Percentiles rank a stretch among this genome's conserved stretches.
These are phyloP conservation scores for Leccinum rimulosum DNA, from an alignment of 768 basidiomycete genomes.

Conservation along the genomic window DNA sequence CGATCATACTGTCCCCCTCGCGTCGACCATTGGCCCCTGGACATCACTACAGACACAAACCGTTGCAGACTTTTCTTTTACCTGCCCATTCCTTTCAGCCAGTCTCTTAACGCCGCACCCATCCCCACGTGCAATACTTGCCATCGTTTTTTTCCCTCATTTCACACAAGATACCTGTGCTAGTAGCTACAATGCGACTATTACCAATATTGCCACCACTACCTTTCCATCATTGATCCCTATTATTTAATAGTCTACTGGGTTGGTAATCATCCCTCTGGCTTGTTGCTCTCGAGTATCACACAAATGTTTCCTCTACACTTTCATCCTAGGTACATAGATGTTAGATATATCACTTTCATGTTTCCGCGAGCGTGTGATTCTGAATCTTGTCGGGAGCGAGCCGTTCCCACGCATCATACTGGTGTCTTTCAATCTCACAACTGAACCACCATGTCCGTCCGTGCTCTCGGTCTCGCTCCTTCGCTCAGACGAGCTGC, in stretches of 20 bases:
- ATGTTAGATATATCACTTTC: background rate
- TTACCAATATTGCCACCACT: conserved; percentile 6
- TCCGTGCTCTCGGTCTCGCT: conserved; percentile 57
- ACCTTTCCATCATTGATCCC: background rate
- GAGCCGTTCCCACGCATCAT: conserved; percentile 22
- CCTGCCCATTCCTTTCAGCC: background rate
- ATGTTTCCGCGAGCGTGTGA: conserved; percentile 8
- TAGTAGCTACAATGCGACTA: conserved; percentile 2
- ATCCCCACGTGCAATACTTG: conserved; percentile 5
- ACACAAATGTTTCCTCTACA: conserved; percentile 7
- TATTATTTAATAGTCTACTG: background rate
- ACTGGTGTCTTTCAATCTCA: background rate
- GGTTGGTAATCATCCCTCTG: conserved; percentile 1
- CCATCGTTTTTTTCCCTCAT: background rate
- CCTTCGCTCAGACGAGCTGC: conserved; percentile 52
- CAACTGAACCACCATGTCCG: conserved; percentile 35
- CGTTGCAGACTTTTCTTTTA: conserved; percentile 12
- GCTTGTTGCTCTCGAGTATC: conserved; percentile 13
- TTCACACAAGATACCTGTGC: conserved; percentile 15
- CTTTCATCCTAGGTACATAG: background rate
- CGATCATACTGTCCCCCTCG: background rate
- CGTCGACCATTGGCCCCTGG: background rate
- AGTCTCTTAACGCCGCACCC: background rate
- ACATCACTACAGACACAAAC: conserved; percentile 16
- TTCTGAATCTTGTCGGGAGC: background rate